phyloP scores from a whole-genome alignment of 2,329 filamentous ascomycete species.

The Aphanocladium album region DNA sequence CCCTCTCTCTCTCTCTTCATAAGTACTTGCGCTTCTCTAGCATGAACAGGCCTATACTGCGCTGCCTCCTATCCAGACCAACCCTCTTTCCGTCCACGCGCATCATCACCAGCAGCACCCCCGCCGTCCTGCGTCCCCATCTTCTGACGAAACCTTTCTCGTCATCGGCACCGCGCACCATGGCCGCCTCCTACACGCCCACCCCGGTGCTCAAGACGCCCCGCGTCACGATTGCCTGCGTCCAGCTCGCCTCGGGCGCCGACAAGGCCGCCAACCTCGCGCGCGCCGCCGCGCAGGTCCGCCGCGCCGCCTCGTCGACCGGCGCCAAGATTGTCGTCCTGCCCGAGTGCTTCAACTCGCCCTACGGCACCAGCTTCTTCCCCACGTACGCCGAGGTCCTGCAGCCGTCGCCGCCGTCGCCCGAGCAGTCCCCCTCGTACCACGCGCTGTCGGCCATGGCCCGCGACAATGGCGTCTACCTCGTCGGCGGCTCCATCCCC shows the following conservation, averaged over 20 bases:
- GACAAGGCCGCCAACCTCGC: slow-evolving; percentile 83
- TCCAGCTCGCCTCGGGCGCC: slow-evolving; percentile 74
- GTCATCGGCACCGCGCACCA: background rate
- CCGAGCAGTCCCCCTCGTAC: slow-evolving; percentile 72
- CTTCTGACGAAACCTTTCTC: background rate
- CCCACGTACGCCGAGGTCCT: slow-evolving; percentile 87
- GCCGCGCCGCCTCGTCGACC: slow-evolving; percentile 62
- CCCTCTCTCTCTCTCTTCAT: too few relatives aligned
- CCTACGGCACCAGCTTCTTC: slow-evolving; percentile 89
- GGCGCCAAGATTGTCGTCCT: slow-evolving; percentile 87
- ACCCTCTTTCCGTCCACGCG: background rate
- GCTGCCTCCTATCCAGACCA: background rate
- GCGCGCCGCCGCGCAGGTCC: slow-evolving; percentile 75
- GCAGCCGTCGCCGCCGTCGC: slow-evolving; percentile 66
- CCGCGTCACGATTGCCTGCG: slow-evolving; percentile 66
- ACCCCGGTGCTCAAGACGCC: slow-evolving; percentile 61
- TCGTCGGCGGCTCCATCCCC: slow-evolving; percentile 89
- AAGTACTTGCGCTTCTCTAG: too few relatives aligned
- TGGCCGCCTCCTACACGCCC: slow-evolving; percentile 9
- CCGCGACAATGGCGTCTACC: slow-evolving; percentile 69
- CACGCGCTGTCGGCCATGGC: slow-evolving; percentile 79
- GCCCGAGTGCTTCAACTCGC: slow-evolving; percentile 98
- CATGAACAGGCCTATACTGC: slow-evolving; percentile 4
- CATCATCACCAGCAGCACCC: background rate
- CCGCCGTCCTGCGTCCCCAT: background rate